phyloP scores from a whole-genome alignment of 2,329 filamentous ascomycete genomes.

The Diplodia seriata region DNA sequence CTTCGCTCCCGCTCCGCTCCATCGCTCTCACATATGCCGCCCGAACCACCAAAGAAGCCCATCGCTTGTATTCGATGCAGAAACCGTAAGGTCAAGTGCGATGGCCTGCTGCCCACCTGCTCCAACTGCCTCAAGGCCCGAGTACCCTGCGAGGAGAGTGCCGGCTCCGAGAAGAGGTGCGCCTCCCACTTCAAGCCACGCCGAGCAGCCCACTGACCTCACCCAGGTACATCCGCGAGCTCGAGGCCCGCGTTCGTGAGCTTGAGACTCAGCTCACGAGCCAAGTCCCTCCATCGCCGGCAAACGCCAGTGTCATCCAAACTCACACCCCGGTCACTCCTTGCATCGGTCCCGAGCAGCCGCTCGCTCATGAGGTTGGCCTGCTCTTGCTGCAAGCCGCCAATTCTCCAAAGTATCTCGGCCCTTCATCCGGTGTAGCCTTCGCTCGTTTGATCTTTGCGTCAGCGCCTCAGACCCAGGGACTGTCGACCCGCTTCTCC shows the following conservation, averaged over 20 bases:
- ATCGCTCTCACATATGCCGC: constrained; percentile 15
- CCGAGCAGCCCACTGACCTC: background rate
- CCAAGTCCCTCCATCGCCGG: background rate
- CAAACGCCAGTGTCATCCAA: background rate
- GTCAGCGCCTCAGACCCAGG: constrained; percentile 35
- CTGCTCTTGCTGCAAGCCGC: constrained; percentile 59
- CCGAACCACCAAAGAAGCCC: constrained; percentile 11
- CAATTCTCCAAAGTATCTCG: constrained; percentile 60
- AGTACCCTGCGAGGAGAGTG: constrained; percentile 24
- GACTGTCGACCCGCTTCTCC: constrained; percentile 38
- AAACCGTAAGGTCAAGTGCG: constrained; percentile 27
- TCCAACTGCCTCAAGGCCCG: constrained; percentile 20
- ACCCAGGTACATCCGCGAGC: constrained; percentile 9
- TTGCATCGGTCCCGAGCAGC: constrained; percentile 24
- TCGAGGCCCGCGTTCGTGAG: constrained; percentile 10
- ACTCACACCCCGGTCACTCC: background rate
- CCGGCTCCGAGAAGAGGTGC: constrained; percentile 10
- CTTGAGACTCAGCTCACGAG: background rate
- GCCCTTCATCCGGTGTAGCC: constrained; percentile 63
- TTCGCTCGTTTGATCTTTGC: constrained; percentile 59
- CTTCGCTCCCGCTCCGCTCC: constrained; percentile 15
- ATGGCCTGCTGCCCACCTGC: constrained; percentile 21
- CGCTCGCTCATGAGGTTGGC: constrained; percentile 60
- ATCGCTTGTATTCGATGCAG: constrained; percentile 15
- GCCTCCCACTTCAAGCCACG: background rate